Evolutionary conservation across 306 rosid genomes (phyloP), one percentile per base, ranked within the genome.

Genomic region (Sechiopsis laciniata): DNA sequence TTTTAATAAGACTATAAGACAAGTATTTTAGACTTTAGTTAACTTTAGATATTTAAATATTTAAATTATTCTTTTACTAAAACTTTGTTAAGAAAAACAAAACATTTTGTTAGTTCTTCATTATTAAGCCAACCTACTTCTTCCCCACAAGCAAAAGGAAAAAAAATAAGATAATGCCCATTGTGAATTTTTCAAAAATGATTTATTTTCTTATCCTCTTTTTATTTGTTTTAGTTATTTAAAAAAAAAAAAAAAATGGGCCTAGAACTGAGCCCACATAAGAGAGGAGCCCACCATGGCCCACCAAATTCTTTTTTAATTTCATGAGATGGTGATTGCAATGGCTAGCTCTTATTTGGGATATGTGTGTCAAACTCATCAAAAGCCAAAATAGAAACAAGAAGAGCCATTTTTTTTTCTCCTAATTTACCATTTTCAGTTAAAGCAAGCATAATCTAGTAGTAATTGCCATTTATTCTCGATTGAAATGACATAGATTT

Each of bases 341-440:
- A 16, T n/a, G 54, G 29, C 29, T 32, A 32, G 37, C 71, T n/a
- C 71, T 40, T 17, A 35, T 10, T 17, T 65, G 45, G 55, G 71
- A 15, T 37, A 53, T 66, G 72, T 66, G 72, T 32, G 37, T n/a
- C 17, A 45, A 42, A 67, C 56, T 67, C 56, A 67, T 67, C 72
- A 55, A 67, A 45, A 67, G 14, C 54, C 26, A 26, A 4, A 62
- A 64, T 51, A 37, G 16, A 17, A 40, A 66, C 32, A 19, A 20
- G 37, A 20, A 20, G 46, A 46, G 10, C 55, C 56, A 1, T 1
- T 26, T 65, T 65, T 65, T 65, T 40, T 6, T 67, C 26, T 46
- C 37, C 17, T 17, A 12, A 42, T 65, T 65, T 32, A 65, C 55
- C 15, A 61, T 26, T 61, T 60, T 63, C 48, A 42, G 8, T 0